Base-by-base conservation (phyloP, 2,329 filamentous ascomycete genomes). In the Talaromyces sp. region DNA sequence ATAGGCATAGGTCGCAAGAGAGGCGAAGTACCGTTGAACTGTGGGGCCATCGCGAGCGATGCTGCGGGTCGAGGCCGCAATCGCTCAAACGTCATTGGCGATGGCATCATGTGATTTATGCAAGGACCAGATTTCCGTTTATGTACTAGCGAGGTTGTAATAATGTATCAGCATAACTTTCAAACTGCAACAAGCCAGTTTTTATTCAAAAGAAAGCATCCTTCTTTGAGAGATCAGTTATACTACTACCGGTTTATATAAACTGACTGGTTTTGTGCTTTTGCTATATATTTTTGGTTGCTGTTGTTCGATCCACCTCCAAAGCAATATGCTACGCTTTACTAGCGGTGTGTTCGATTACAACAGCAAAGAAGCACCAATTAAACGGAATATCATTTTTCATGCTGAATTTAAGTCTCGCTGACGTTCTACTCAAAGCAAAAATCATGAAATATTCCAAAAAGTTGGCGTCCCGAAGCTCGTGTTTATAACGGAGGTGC, bases 401-500 rank as follows among this genome's bases (percentile, higher is more conserved):
- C 34, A 40, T 40, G 34, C 34, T 16, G 14, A 16, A 16, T 40
- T 40, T 40, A 16, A 5, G 12, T 40, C 34, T 40, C 10, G 9
- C 34, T 61, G 50, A 57, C 47, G 33, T 47, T 61, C 55, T 55
- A 47, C 47, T 34, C 55, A 44, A 57, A 31, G 47, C 47, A 54
- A 47, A 53, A 27, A 51, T 58, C 57, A 59, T 27, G 36, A 36
- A 27, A 31, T 53, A 34, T 12, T 53, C 44, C 33, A 28, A 44
- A 7, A 40, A n/a, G 12, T 12, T 40, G 16, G 16, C 16, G 12
- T 40, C 8, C 36, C 16, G 36, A 40, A 6, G 36, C 36, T 40
- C 14, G 16, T 40, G n/a, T 40, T 40, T 40, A 40, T 40, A n/a
- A 40, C 36, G 36, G 36, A n/a, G 36, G 36, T n/a, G 36, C 36